These are phyloP conservation scores for Podaxis pistillaris DNA, from an alignment of 768 basidiomycete genomes.

Conservation along the genomic window DNA sequence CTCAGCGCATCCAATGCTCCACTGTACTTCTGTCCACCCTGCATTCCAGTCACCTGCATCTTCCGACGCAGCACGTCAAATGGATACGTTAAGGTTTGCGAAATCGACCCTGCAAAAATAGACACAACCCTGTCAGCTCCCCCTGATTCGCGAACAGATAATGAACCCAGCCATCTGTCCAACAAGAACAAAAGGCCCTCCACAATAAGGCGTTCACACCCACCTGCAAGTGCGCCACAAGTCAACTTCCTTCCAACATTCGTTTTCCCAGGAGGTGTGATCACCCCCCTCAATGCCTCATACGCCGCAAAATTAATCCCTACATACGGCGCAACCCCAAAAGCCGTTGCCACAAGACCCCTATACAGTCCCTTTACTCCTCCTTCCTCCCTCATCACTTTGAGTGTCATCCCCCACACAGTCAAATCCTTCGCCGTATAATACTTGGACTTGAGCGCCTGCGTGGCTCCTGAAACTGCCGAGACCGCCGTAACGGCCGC, in stretches of 20 bases:
- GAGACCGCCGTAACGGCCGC: conserved; percentile 29
- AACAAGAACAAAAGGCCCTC: not conserved
- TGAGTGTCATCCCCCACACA: conserved; percentile 86
- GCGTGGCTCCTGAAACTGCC: conserved; percentile 18
- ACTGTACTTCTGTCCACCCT: conserved; percentile 63
- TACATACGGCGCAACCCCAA: conserved; percentile 89
- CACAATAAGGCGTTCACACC: conserved; percentile 17
- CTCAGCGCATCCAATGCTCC: conserved; percentile 79
- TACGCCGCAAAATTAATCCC: conserved; percentile 95
- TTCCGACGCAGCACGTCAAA: conserved; percentile 93
- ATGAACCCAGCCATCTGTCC: not conserved
- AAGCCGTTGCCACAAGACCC: conserved; percentile 78
- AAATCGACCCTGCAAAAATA: conserved; percentile 65
- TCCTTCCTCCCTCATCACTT: conserved; percentile 91
- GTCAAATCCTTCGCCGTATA: conserved; percentile 53
- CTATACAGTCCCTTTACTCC: conserved; percentile 85
- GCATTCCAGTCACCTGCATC: conserved; percentile 92
- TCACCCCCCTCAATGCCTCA: conserved; percentile 71
- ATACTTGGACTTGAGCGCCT: conserved; percentile 33
- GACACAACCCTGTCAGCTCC: not conserved
- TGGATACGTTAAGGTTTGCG: conserved; percentile 93
- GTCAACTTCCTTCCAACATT: conserved; percentile 65
- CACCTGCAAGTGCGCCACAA: conserved; percentile 88
- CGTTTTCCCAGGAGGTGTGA: conserved; percentile 82
- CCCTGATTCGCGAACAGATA: not conserved